Conservation (phyloP, 1,284 basidiomycete genomes). For the Gomphus bonarii region DNA sequence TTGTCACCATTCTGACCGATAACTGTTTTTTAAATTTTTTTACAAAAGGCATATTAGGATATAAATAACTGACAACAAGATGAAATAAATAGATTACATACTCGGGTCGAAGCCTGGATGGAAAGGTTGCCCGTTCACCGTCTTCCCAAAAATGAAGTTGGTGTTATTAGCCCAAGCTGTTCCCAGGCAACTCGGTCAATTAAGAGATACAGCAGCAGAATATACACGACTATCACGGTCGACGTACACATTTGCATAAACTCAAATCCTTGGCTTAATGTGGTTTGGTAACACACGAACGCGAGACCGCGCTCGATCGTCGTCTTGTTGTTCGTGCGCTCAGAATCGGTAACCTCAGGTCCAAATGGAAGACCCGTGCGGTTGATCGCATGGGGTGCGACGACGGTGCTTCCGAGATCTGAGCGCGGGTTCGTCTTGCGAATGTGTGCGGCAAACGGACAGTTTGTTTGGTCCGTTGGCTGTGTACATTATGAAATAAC, state of each 20-base stretch:
- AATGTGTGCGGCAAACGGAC: conserved; percentile 46
- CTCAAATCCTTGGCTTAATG: conserved; percentile 34
- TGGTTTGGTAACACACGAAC: conserved; percentile 38
- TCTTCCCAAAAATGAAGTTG: conserved; percentile 20
- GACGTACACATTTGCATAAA: conserved; percentile 32
- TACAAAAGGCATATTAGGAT: no score
- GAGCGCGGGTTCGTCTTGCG: conserved; percentile 44
- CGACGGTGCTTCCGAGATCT: conserved; percentile 23
- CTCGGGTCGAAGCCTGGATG: conserved; percentile 23
- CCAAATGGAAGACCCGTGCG: conserved; percentile 40
- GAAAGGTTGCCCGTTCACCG: conserved; percentile 2
- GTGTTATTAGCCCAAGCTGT: conserved; percentile 23
- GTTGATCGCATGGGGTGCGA: conserved; percentile 25
- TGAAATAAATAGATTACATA: conserved; percentile 5
- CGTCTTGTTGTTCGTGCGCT: conserved; percentile 26
- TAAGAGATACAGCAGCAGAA: not conserved
- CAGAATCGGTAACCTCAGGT: conserved; percentile 31
- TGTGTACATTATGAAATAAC: not conserved
- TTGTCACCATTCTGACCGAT: conserved; percentile 31
- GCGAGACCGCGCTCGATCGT: conserved; percentile 33
- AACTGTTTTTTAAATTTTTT: conserved; percentile 19
- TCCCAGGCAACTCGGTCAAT: not conserved
- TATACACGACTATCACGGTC: not conserved
- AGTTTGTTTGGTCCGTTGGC: conserved; percentile 27
- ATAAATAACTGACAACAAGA: not conserved